Base-by-base conservation (phyloP, 306 rosid genomes). In the Betula pendula region DNA sequence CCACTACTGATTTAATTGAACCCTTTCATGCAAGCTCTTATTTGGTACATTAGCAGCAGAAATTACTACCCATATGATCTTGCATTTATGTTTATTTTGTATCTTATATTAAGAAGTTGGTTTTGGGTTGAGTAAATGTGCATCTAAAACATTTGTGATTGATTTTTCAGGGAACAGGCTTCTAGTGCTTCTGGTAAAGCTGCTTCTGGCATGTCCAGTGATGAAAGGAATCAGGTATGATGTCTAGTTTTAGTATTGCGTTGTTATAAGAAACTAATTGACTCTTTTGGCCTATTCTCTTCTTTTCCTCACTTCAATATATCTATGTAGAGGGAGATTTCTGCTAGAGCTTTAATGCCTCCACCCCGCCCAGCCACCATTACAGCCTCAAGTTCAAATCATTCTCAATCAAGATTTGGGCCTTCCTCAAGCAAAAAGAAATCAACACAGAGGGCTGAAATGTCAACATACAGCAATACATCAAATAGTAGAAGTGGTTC, bases 101-200 rank as follows among this genome's bases (percentile, higher is more conserved):
- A 71, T 48, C 72, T 67, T 47, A 24, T 68, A 11, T 67, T 13
- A 72, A 56, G 35, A 51, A 50, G 4, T 19, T 76, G 33, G 40
- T 70, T 43, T 60, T 67, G 22, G 53, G 33, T 65, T 24, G 75
- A 77, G 72, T 33, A 75, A 63, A 22, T 42, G 20, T 52, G 55
- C 55, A 8, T 70, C 22, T 22, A 77, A 16, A 29, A 47, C 1
- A n/a, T 31, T 58, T 72, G 56, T 79, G 29, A 69, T 81, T 84
- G 75, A 38, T 74, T 45, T 81, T 84, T 77, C 90, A 95, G 97
- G 88, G 99, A 95, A 87, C 99, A 89, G 77, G 97, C 96, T 75
- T 95, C 97, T 74, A 95, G 97, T 84, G 88, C 98, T 68, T 95
- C 98, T 84, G 97, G 98, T 75, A 95, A 95, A 76, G 97, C 96